Conservation (phyloP, 2,329 filamentous ascomycete genomes). For the Cladosporium austrohemisphaericum region DNA sequence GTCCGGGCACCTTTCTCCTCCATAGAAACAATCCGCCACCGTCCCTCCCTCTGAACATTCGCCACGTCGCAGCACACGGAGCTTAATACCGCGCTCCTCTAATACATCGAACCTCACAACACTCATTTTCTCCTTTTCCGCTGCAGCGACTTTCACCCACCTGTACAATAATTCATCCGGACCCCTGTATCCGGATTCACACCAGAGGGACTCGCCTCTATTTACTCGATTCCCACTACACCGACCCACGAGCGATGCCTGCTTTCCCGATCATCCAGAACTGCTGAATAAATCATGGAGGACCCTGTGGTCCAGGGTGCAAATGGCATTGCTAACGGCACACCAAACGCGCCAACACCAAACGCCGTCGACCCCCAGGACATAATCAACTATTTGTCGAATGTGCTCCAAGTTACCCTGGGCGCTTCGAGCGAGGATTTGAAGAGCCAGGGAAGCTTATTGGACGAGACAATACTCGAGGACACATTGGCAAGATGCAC, state of each 20-base stretch:
- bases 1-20: conserved; percentile 5
- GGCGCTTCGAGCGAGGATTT: conserved; percentile 67
- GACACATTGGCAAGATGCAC: conserved; percentile 85
- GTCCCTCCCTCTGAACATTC: neutral
- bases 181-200: conserved; percentile 11
- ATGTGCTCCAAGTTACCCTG: conserved; percentile 46
- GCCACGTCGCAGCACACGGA: conserved; percentile 5
- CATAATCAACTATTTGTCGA: conserved; percentile 47
- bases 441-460: conserved; percentile 73
- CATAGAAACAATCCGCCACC: neutral
- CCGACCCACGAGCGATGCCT: conserved; percentile 3
- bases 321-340: conserved; percentile 34
- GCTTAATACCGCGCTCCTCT: conserved; percentile 1
- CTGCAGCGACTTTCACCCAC: neutral
- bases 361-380: conserved; percentile 43
- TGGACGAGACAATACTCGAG: conserved; percentile 65
- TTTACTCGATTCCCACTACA: neutral
- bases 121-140: neutral
- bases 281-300: conserved; percentile 30
- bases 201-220: conserved; percentile 1
- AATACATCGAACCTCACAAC: neutral
- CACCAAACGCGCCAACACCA: conserved; percentile 24
- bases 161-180: neutral
- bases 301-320: conserved; percentile 35
- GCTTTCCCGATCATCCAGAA: neutral